Conservation (phyloP, 1,139 yeast species). For the Taphrina pruni region DNA sequence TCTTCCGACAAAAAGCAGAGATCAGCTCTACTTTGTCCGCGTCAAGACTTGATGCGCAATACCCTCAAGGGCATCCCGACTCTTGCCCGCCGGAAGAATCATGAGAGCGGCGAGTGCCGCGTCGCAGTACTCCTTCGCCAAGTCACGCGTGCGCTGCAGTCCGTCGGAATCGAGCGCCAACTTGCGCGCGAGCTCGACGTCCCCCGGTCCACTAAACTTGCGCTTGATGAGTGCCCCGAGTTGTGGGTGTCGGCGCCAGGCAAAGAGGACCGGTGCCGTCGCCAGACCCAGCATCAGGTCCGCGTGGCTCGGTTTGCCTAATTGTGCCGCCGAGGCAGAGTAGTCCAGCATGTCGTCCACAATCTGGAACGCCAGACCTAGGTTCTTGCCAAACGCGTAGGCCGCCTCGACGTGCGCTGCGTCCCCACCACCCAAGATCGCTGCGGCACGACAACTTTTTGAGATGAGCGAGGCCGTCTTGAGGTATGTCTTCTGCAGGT, state of each 20-base stretch:
- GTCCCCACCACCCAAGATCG: conserved; percentile 85
- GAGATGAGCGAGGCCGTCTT: conserved; percentile 95
- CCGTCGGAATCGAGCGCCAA: conserved; percentile 78
- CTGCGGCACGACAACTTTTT: conserved; percentile 92
- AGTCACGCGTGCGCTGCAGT: conserved; percentile 70
- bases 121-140: conserved; percentile 79
- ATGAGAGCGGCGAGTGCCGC: conserved; percentile 72
- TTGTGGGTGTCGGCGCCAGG: conserved; percentile 88
- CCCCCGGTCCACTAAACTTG: conserved; percentile 80
- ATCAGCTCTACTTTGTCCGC: conserved; percentile 63
- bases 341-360: conserved; percentile 97
- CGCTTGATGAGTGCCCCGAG: conserved; percentile 83
- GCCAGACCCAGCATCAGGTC: conserved; percentile 93
- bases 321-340: conserved; percentile 76
- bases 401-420: conserved; percentile 78
- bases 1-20: not conserved
- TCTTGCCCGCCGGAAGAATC: conserved; percentile 81
- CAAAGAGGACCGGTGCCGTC: conserved; percentile 93
- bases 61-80: conserved; percentile 84
- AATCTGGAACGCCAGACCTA: conserved; percentile 93
- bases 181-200: conserved; percentile 75
- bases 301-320: conserved; percentile 90
- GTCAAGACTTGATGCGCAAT: conserved; percentile 83
- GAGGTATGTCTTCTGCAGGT: conserved; percentile 89
- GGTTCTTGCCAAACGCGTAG: conserved; percentile 87